Evolutionary conservation across 2,329 filamentous ascomycete species (phyloP), one percentile per base, ranked within the genome.

Genomic region (Monilinia vaccinii-corymbosi): DNA sequence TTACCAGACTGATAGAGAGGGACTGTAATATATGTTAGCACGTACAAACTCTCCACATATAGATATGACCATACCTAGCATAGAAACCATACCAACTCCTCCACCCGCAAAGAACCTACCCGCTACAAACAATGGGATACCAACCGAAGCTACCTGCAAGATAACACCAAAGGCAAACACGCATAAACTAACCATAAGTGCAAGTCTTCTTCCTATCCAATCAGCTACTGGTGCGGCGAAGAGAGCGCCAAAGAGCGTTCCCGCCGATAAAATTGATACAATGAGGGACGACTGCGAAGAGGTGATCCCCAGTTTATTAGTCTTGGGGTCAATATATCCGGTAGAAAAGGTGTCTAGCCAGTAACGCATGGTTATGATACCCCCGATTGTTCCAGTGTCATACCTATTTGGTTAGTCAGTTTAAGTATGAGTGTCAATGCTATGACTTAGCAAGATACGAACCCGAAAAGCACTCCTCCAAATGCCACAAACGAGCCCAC

Each of bases 71-170:
- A 63, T 73, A 82, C 79, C 78, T 55, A 82, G 68, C 23, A 87
- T 86, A 23, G 86, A 88, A 60, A 90, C 81, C 65, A 89, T 78
- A 68, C 88, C 87, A 36, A 90, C 86, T 63, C 88, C 87, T 46
- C 88, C 76, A 51, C 88, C 88, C 59, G 87, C 87, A 67, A 91
- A 84, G 70, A 91, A 83, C 64, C 88, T 81, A 34, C 88, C 88
- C 9, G 84, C 84, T n/a, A 87, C 76, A 71, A 91, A 86, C 40
- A 89, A 73, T 25, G 82, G 79, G 23, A 91, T 77, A 1, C 76
- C 73, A 0, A 77, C 81, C 4, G 87, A 79, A n/a, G 79, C 81
- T 25, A 81, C 82, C 71, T 92, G 87, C 5, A 90, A 73, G 21
- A 82, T 76, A 52, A 89, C 86, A 25, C 87, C 87, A 9, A 89